Evolutionary conservation across 2,329 filamentous ascomycete species (phyloP).

Genomic region (Capronia americana): DNA sequence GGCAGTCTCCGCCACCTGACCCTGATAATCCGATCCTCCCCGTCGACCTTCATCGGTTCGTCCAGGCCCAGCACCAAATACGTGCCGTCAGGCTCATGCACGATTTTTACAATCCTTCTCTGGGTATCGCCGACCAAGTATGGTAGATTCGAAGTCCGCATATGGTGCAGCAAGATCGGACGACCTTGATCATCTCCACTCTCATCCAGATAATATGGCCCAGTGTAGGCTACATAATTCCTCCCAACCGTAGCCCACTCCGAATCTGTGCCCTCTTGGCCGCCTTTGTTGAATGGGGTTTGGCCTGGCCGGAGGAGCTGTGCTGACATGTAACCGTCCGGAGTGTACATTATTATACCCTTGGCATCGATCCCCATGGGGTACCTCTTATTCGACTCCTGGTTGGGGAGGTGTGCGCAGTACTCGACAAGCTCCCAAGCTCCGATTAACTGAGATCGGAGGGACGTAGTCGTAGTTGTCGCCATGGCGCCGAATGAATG

Average conservation of each 20-base stretch:
- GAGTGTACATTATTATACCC: constrained; percentile 16
- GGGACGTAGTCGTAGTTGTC: not conserved
- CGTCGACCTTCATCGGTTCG: constrained; percentile 4
- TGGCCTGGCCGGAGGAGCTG: constrained; percentile 16
- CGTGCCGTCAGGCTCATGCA: constrained; percentile 8
- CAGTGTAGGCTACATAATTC: constrained; percentile 12
- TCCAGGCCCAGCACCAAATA: constrained; percentile 13
- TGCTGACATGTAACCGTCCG: constrained; percentile 16
- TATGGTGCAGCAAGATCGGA: constrained; percentile 10
- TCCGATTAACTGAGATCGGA: constrained; percentile 8
- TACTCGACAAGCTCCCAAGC: constrained; percentile 13
- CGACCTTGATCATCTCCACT: constrained; percentile 7
- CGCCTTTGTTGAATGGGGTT: not conserved
- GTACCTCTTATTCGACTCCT: constrained; percentile 11
- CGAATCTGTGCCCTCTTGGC: not conserved
- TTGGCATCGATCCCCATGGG: constrained; percentile 9
- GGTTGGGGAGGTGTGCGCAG: constrained; percentile 6
- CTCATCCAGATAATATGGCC: constrained; percentile 10
- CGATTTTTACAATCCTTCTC: constrained; percentile 10
- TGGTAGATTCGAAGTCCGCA: constrained; percentile 6
- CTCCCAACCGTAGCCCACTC: constrained; percentile 9
- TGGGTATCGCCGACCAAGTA: constrained; percentile 7
- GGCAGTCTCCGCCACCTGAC: constrained; percentile 10
- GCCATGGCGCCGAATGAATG: not conserved
- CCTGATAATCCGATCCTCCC: constrained; percentile 5